Base-by-base conservation (phyloP, 306 rosid genomes). In the Ormosia emarginata region DNA sequence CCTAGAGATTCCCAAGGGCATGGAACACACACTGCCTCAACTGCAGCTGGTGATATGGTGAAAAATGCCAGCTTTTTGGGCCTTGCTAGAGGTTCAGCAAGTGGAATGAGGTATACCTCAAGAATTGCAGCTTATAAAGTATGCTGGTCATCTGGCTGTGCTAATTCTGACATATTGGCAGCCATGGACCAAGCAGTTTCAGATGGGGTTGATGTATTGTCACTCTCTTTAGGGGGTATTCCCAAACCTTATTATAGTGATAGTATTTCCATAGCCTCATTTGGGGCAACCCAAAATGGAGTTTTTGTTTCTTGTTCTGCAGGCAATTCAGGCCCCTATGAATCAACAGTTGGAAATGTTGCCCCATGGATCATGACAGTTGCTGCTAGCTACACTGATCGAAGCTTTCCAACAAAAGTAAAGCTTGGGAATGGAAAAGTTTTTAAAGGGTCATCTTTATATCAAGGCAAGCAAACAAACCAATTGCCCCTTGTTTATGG, bases 351-450 rank as follows among this genome's bases (percentile, higher is more conserved):
- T 1, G 85, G 85, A 9, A 92, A 92, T 39, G 85, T 65, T 2
- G 92, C 97, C 0, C 97, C 97, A 17, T 92, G 95, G 97, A 87
- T 91, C 85, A 89, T 88, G 91, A 91, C 97, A 30, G 91, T 92
- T 11, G 97, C 89, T 52, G 95, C 95, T 5, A 92, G 97, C 91
- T 91, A 90, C 87, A 92, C 67, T 5, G 95, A 87, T 78, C 37
- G 95, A 74, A 87, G 53, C 37, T 92, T 92, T 37, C 93, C 90
- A 39, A 86, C 93, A 39, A 59, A 56, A 44, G 89, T 92, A 11
- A 89, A 82, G 75, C 97, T 92, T 11, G 97, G 97, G 0, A 87
- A 88, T 68, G 90, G 89, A 30, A 62, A 84, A 37, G 47, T 4
- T 4, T 91, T 91, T 55, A 75, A 79, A 87, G 97, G 97, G 7